A percentile compares a stretch with the other conserved stretches of the same genome.
Evolutionary conservation across 257 asterid species (phyloP).

Genomic region (Solanum clarkiae): DNA sequence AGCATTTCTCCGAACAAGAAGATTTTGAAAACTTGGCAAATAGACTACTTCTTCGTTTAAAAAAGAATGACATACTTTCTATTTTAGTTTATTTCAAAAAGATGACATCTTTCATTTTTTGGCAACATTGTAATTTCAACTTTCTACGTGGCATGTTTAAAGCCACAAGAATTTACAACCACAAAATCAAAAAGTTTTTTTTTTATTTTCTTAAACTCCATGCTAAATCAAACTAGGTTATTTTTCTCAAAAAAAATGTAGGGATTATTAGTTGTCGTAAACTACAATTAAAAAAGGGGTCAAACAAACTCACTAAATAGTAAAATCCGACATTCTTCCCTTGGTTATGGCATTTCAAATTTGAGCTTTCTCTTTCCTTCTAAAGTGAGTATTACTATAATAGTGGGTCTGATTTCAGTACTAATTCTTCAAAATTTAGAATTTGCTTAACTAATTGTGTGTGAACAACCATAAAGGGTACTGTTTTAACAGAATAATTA

Average conservation of each 20-base stretch:
- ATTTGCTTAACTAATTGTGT: neutral
- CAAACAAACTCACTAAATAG: neutral
- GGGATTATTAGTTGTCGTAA: neutral
- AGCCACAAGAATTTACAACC: too few relatives aligned
- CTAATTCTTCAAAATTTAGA: neutral
- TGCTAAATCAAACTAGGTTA: too few relatives aligned
- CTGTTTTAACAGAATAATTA: neutral
- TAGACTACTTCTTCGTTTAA: neutral
- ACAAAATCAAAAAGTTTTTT: too few relatives aligned
- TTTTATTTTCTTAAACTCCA: too few relatives aligned
- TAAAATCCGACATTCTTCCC: neutral
- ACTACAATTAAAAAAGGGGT: neutral
- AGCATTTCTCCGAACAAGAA: neutral
- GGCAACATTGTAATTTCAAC: too few relatives aligned
- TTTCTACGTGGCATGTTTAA: too few relatives aligned
- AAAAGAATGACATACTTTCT: too few relatives aligned
- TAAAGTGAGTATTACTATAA: neutral
- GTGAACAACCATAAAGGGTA: neutral
- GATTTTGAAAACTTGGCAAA: neutral
- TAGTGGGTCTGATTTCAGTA: neutral
- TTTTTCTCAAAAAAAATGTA: too few relatives aligned
- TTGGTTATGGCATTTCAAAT: neutral
- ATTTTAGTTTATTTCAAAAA: too few relatives aligned
- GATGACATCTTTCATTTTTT: too few relatives aligned
- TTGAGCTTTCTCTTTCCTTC: neutral